phyloP scores from a whole-genome alignment of 768 basidiomycete species.

The Amanita polypyramis region DNA sequence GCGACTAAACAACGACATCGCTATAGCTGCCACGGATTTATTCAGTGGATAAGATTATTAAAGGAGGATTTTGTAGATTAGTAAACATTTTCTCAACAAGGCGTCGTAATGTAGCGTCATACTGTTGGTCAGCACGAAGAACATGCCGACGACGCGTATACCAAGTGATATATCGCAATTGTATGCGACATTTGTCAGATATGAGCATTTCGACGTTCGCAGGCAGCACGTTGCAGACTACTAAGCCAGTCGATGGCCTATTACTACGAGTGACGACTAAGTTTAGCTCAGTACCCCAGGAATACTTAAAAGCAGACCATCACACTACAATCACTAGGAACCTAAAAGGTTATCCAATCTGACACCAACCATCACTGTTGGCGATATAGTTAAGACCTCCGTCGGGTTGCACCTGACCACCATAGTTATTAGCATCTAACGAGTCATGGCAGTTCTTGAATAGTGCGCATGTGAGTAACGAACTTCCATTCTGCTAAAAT shows the following conservation, averaged over 20 bases:
- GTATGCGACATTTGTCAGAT: no score
- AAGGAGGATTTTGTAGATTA: conserved; percentile 8
- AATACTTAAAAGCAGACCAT: no score
- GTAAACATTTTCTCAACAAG: not conserved
- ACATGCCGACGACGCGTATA: not conserved
- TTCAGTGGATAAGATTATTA: conserved; percentile 8
- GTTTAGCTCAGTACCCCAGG: no score
- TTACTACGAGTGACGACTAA: no score
- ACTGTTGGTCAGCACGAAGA: no score
- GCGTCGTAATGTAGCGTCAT: no score
- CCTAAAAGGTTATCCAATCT: conserved; percentile 8
- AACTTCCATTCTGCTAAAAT: conserved; percentile 25
- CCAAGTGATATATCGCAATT: no score
- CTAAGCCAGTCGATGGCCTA: no score
- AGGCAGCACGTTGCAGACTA: no score
- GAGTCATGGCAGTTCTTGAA: conserved; percentile 27
- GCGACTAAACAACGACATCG: not conserved
- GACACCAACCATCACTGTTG: conserved; percentile 33
- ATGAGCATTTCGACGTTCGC: no score
- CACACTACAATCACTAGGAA: no score
- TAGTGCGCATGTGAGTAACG: conserved; percentile 32
- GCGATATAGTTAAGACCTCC: conserved; percentile 30
- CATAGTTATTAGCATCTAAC: conserved; percentile 26
- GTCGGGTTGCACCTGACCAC: conserved; percentile 32
- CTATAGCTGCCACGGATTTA: conserved; percentile 7